Conservation (phyloP, 2,329 filamentous ascomycete genomes). For the Fusarium zealandicum region DNA sequence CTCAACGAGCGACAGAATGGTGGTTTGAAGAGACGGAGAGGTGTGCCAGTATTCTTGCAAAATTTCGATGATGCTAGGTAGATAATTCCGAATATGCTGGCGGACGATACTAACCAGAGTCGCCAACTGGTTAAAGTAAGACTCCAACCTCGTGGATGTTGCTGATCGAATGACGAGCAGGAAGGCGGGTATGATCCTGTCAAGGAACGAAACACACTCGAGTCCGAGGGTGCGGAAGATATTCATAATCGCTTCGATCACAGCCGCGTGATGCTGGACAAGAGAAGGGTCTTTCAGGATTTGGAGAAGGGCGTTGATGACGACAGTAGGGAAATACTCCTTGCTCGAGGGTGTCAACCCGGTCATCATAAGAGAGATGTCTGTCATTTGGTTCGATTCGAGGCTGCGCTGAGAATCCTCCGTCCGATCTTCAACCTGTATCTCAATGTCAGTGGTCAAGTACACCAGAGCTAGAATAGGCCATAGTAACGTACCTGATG, state of each 20-base stretch:
- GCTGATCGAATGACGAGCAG: conserved; percentile 87
- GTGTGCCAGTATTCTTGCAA: conserved; percentile 91
- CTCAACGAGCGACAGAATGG: conserved; percentile 90
- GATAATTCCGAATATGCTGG: conserved; percentile 91
- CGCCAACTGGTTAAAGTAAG: conserved; percentile 96
- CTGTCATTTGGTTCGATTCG: conserved; percentile 75
- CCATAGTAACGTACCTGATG: conserved; percentile 66
- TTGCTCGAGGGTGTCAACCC: conserved; percentile 95
- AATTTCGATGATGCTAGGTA: conserved; percentile 85
- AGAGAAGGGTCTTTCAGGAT: conserved; percentile 92
- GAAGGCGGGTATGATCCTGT: conserved; percentile 93
- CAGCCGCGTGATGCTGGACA: conserved; percentile 87
- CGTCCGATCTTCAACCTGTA: conserved; percentile 85
- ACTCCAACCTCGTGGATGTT: conserved; percentile 79
- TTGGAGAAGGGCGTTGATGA: conserved; percentile 92
- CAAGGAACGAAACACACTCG: conserved; percentile 94
- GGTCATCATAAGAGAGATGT: conserved; percentile 98
- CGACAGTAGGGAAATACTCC: conserved; percentile 97
- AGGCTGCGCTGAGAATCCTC: conserved; percentile 72
- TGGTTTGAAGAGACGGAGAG: conserved; percentile 82
- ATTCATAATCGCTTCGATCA: conserved; percentile 98
- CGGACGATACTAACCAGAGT: conserved; percentile 93
- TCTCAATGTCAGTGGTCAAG: conserved; percentile 35
- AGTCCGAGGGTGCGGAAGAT: conserved; percentile 96
- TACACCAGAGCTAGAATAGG: background rate